Percentiles rank a stretch among this genome's conserved stretches.
These are phyloP conservation scores for Ophiostoma ips DNA, from an alignment of 2,329 filamentous ascomycete genomes.

Conservation along the genomic window DNA sequence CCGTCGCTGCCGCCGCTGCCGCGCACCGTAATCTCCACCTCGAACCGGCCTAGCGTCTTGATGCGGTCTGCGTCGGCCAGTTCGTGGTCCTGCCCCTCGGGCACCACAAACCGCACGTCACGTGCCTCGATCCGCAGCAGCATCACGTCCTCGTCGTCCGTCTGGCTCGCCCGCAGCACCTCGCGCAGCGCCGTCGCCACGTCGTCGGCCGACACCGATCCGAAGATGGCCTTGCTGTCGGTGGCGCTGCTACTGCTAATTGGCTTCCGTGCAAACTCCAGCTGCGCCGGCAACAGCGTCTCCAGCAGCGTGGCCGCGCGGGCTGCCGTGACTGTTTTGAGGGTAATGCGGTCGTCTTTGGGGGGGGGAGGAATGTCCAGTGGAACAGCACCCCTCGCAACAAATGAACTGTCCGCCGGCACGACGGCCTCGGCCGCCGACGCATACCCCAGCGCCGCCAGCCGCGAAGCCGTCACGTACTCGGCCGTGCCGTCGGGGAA, in stretches of 20 bases:
- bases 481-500: constrained; percentile 21
- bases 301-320: constrained; percentile 23
- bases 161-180: constrained; percentile 18
- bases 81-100: not conserved
- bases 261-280: constrained; percentile 26
- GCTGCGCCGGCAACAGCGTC: constrained; percentile 22
- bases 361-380: no score
- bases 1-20: constrained; percentile 8
- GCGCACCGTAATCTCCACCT: constrained; percentile 23
- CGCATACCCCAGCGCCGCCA: constrained; percentile 19
- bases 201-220: constrained; percentile 28
- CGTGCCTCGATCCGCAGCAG: constrained; percentile 20
- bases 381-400: no score
- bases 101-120: constrained; percentile 20
- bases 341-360: no score
- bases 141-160: constrained; percentile 17
- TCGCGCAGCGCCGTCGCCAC: constrained; percentile 23
- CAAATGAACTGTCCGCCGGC: constrained; percentile 19
- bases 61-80: constrained; percentile 24
- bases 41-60: constrained; percentile 27
- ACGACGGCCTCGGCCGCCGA: constrained; percentile 16
- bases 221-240: constrained; percentile 22
- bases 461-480: constrained; percentile 22
- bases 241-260: no score
- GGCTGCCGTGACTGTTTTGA: constrained; percentile 19